Percentiles rank a stretch among this genome's conserved stretches.
Conservation (phyloP, 495 filamentous ascomycete species). For the Talaromyces wortmannii region DNA sequence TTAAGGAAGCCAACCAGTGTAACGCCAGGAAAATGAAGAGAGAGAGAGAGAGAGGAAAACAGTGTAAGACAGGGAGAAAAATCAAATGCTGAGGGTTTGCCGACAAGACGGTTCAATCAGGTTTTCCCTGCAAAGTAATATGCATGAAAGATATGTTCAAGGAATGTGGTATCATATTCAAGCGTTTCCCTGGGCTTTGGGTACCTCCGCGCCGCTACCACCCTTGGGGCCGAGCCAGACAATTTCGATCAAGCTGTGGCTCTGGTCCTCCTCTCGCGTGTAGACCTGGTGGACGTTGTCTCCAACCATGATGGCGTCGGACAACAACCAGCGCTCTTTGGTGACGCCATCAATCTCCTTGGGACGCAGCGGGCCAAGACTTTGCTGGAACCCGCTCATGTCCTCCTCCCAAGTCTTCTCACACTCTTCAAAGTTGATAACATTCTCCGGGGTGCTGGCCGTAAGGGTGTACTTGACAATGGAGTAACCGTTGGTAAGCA, state of each 20-base stretch:
- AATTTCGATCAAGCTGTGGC: constrained; percentile 41
- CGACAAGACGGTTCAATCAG: background rate
- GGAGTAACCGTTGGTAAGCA: constrained; percentile 59
- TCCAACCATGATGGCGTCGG: constrained; percentile 33
- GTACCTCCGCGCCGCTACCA: constrained; percentile 32
- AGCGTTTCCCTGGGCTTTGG: background rate
- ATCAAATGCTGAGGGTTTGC: background rate
- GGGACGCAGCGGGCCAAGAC: constrained; percentile 45
- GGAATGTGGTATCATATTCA: constrained; percentile 1
- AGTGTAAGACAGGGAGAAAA: background rate
- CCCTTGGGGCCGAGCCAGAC: constrained; percentile 43
- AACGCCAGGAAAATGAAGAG: constrained; percentile 5
- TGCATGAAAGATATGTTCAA: constrained; percentile 4
- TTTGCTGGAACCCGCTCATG: constrained; percentile 39
- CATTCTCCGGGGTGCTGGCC: constrained; percentile 30
- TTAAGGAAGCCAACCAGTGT: constrained; percentile 4
- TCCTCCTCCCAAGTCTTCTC: constrained; percentile 59
- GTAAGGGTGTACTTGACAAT: constrained; percentile 48
- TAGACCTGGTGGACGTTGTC: constrained; percentile 44
- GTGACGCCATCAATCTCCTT: constrained; percentile 32
- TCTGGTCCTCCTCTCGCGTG: constrained; percentile 36
- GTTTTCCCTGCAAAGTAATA: constrained; percentile 2
- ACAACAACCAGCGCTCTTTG: constrained; percentile 40
- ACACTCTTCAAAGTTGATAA: constrained; percentile 45
- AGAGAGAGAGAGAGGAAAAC: background rate